phyloP scores from a whole-genome alignment of 2,329 filamentous ascomycete genomes.

The Phialemoniopsis sp. region DNA sequence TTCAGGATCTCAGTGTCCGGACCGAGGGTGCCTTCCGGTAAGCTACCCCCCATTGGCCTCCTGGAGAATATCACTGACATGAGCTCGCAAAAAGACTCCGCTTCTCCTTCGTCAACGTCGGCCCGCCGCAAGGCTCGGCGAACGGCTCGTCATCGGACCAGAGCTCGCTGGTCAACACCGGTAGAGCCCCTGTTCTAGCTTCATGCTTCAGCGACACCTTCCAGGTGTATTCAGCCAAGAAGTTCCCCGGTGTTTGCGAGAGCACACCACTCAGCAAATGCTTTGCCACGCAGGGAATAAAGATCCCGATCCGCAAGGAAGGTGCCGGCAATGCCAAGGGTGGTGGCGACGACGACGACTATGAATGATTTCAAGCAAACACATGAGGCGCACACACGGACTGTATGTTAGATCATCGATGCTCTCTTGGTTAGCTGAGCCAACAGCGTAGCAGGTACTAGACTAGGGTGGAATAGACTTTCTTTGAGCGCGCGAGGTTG shows the following conservation, averaged over 20 bases:
- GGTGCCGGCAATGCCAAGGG: slow-evolving; percentile 45
- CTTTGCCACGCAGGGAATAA: slow-evolving; percentile 91
- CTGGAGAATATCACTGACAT: slow-evolving; percentile 1
- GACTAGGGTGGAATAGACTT: too few species aligned
- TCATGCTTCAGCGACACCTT: slow-evolving; percentile 85
- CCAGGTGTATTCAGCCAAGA: slow-evolving; percentile 94
- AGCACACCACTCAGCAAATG: slow-evolving; percentile 87
- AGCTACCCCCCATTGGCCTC: slow-evolving; percentile 13
- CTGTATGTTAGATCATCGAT: too few species aligned
- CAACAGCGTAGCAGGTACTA: too few species aligned
- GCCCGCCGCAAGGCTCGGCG: slow-evolving; percentile 36
- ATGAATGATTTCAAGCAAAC: too few species aligned
- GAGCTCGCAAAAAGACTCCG: slow-evolving; percentile 39
- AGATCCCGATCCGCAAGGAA: slow-evolving; percentile 94
- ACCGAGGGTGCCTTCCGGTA: slow-evolving; percentile 91
- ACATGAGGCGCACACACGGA: too few species aligned
- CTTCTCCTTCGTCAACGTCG: slow-evolving; percentile 82
- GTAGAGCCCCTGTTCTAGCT: slow-evolving; percentile 76
- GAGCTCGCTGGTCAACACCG: slow-evolving; percentile 60
- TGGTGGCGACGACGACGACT: slow-evolving; percentile 42
- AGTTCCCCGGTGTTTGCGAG: slow-evolving; percentile 96
- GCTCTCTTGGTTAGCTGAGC: too few species aligned
- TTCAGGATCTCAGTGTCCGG: slow-evolving; percentile 91
- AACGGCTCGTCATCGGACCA: slow-evolving; percentile 29
- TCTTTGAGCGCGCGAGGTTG: too few species aligned